Conservation (phyloP, 768 basidiomycete species). For the Boletus sp. region DNA sequence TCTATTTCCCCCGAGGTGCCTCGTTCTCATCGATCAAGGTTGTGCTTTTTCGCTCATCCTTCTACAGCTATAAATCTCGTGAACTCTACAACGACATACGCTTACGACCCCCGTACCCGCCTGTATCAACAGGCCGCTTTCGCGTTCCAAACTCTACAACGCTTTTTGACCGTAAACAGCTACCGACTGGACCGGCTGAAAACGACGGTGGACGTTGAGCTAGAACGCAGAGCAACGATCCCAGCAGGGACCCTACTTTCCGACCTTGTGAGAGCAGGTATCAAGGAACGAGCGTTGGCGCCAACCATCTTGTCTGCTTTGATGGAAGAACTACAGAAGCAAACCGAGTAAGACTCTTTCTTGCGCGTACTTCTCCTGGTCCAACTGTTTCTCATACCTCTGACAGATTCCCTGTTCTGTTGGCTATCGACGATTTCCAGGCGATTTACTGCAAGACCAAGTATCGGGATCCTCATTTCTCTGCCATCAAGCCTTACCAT, state of each 20-base stretch:
- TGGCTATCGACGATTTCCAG: constrained; percentile 89
- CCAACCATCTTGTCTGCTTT: constrained; percentile 56
- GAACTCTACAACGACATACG: constrained; percentile 68
- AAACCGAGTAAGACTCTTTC: constrained; percentile 50
- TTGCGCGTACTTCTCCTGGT: neutral
- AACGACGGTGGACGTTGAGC: constrained; percentile 39
- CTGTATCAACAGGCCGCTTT: constrained; percentile 73
- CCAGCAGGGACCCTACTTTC: constrained; percentile 47
- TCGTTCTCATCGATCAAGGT: neutral
- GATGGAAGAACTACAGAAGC: constrained; percentile 58
- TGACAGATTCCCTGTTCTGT: constrained; percentile 66
- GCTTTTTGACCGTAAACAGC: constrained; percentile 59
- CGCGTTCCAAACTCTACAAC: constrained; percentile 59
- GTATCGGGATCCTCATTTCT: constrained; percentile 75
- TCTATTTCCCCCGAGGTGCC: constrained; percentile 81
- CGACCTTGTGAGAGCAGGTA: constrained; percentile 56
- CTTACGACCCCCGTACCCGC: constrained; percentile 71
- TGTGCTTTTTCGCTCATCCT: neutral
- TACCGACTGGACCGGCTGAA: constrained; percentile 40
- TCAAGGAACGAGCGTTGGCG: constrained; percentile 49
- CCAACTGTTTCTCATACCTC: neutral
- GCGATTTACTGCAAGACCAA: constrained; percentile 62
- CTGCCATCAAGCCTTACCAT: constrained; percentile 67
- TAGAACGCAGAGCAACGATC: constrained; percentile 47
- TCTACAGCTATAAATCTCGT: constrained; percentile 54